Base-by-base conservation (phyloP, 2,329 filamentous ascomycete species). In the Apiospora phragmitis region DNA sequence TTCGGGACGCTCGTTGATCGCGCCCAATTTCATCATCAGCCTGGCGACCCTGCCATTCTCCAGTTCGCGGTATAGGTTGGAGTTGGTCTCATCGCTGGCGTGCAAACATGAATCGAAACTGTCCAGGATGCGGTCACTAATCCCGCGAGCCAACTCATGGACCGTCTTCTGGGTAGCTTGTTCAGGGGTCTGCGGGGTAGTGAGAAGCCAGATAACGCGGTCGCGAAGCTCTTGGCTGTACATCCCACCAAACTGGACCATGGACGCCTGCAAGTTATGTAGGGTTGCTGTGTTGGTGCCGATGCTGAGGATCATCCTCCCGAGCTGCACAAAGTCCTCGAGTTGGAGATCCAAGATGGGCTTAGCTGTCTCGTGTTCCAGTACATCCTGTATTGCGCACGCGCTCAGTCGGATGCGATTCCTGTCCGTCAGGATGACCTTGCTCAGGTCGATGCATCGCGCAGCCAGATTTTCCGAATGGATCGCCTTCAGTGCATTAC, bases 1-100 rank as follows among this genome's bases (percentile, higher is more conserved):
- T 78, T 98, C 95, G 1, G 92, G 93, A 14, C 96, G 90, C 81
- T 99, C 96, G 77, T 96, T 96, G 79, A 99, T 90, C 71, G 93
- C 88, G 72, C 93, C 94, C 55, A 99, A 85, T 80, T 99, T 99
- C 79, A 88, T 82, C 77, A 94, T 86, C 71, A 97, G 85, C 21
- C 96, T 93, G 38, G 94, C 92, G 1, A 97, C 83, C 16, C 96
- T 91, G 12, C 92, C 95, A 76, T 98, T 98, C 79, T 98, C 96
- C 7, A 98, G 87, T 80, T 98, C 95, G 47, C 91, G 89, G 75
- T 87, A 90, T 35, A 98, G 85, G 68, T 93, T 90, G 21, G 89
- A 90, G 47, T 87, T 91, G 24, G 94, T 84, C 18, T 91, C 89
- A 79, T 99, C 96, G 70, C 93, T 88, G 45, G 90, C 86, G 74